These are phyloP conservation scores for Flaveria sonorensis DNA, from an alignment of 129 eudicot genomes.

Conservation along the genomic window DNA sequence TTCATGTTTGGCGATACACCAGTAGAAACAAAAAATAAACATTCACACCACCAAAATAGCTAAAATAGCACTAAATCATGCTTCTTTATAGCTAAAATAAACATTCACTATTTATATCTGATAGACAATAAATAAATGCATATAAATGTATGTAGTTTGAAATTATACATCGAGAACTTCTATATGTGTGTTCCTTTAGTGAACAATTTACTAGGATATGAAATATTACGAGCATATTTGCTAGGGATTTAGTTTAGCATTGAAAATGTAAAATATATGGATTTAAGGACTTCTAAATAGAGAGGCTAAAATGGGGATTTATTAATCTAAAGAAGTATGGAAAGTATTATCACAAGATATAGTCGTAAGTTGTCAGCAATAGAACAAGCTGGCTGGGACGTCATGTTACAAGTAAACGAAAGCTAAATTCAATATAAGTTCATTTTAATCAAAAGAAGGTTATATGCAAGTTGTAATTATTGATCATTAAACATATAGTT, in stretches of 20 bases:
- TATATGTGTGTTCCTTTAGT: neutral
- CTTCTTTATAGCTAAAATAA: too few relatives aligned
- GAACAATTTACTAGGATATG: neutral
- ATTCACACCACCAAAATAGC: too few relatives aligned
- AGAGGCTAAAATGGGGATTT: conserved; percentile 4
- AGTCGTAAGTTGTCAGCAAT: neutral
- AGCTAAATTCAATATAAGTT: neutral
- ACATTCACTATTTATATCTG: too few relatives aligned
- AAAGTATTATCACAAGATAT: neutral
- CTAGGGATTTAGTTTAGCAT: conserved; percentile 2
- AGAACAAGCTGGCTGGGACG: neutral
- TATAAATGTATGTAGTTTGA: neutral
- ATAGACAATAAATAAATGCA: neutral
- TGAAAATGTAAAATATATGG: neutral
- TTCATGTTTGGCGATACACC: too few relatives aligned
- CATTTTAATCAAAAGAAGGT: neutral
- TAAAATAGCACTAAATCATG: too few relatives aligned
- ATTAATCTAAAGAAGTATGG: neutral
- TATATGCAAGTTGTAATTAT: neutral
- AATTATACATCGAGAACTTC: neutral
- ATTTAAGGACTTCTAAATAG: neutral
- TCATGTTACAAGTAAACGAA: conserved; percentile 2
- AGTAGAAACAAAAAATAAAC: too few relatives aligned
- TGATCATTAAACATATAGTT: neutral
- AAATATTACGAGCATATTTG: neutral